phyloP scores from a whole-genome alignment of 2,329 filamentous ascomycete species.

The Calonectria pseudoturangicola region DNA sequence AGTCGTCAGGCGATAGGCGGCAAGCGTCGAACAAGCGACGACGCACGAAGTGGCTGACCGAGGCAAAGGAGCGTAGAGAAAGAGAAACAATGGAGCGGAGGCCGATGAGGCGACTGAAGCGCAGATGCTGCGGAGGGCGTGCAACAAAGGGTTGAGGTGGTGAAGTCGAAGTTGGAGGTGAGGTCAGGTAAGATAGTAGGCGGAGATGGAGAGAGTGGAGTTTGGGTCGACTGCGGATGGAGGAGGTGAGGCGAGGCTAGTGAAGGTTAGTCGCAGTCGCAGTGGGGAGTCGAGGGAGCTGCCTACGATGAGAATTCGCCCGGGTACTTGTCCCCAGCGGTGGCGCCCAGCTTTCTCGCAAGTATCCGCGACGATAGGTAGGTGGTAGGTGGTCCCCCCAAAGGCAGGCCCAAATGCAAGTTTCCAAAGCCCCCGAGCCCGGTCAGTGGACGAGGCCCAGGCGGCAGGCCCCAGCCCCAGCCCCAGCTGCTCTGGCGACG shows the following conservation, averaged over 20 bases:
- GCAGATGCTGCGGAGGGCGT: conserved; percentile 45
- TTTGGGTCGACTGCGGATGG: conserved; percentile 44
- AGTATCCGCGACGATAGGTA: conserved; percentile 14
- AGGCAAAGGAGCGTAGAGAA: conserved; percentile 56
- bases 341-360: conserved; percentile 10
- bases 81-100: conserved; percentile 46
- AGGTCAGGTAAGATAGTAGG: conserved; percentile 37
- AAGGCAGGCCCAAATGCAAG: conserved; percentile 14
- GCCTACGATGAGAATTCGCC: conserved; percentile 19
- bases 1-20: conserved; percentile 56
- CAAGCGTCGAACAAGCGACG: conserved; percentile 42
- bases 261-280: conserved; percentile 39
- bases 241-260: conserved; percentile 42
- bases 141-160: conserved; percentile 50
- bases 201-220: conserved; percentile 44
- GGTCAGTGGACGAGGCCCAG: conserved; percentile 24
- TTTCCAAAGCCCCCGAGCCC: conserved; percentile 19
- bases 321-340: conserved; percentile 16
- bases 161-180: conserved; percentile 47
- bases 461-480: conserved; percentile 31
- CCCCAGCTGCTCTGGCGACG: conserved; percentile 38
- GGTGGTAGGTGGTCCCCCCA: conserved; percentile 21
- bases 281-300: conserved; percentile 38
- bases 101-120: conserved; percentile 43
- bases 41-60: conserved; percentile 33